Base-by-base conservation (phyloP, 176 grass and related monocot species). In the Aegilops bicornis region DNA sequence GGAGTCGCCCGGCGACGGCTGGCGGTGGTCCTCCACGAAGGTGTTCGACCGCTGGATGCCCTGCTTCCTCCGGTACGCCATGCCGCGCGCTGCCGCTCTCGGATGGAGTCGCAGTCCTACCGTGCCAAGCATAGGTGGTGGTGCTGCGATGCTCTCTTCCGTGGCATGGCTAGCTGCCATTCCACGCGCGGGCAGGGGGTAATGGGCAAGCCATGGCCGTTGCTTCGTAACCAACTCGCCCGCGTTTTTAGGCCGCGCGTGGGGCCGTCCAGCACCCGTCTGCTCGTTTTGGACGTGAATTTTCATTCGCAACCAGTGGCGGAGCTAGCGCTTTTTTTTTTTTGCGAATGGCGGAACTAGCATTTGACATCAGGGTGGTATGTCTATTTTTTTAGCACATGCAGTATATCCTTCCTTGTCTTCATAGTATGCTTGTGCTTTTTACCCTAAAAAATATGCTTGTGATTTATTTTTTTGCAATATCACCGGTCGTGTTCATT, bases 11-110 rank as follows among this genome's bases (percentile, higher is more conserved):
- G 83, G 47, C 14, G 74, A 52, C 11, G 80, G 16, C 17, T 80
- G 64, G 15, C 87, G 87, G 84, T 87, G 70, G 80, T 92, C 87
- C 80, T 92, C 87, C 19, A 92, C 87, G 84, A 92, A 92, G 56
- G 91, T 92, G 63, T 85, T 85, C 24, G 91, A 92, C 63, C 91
- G 84, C 87, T 87, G 85, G n/a, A 92, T 81, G 88, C 77, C 65
- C 69, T 90, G 87, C 91, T 87, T 87, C 88, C 91, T 76, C 43
- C 87, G 87, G 85, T 92, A 92, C 80, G 91, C 91, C 91, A 89
- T 92, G 32, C 62, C 72, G 69, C 23, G 15, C 6, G 47, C 30
- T 45, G 71, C 63, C 43, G 78, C 45, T 79, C 31, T 78, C 56
- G 60, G 82, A 39, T 19, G 61, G 67, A 17, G 68, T 22, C 52